Percentiles rank a stretch among this genome's conserved stretches.
Evolutionary conservation across 441 rosid species (phyloP).

Genomic region (Gossypium schwendimanii): DNA sequence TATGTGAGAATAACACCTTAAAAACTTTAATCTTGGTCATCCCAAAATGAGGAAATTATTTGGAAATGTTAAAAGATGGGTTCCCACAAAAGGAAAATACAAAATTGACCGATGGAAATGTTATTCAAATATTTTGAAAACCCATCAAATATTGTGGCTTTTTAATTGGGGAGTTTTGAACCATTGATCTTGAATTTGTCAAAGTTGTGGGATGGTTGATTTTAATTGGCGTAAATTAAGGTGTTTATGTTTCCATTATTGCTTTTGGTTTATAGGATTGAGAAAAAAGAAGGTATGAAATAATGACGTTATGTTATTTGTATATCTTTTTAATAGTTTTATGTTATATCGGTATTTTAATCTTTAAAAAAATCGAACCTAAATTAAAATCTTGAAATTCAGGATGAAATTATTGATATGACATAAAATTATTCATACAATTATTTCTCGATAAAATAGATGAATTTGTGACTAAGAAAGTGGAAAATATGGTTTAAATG

Average conservation of each 20-base stretch:
- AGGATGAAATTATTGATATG: too few species aligned
- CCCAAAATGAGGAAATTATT: not conserved
- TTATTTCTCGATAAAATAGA: too few species aligned
- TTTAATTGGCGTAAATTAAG: not conserved
- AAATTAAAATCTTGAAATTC: too few species aligned
- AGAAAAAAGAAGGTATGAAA: too few species aligned
- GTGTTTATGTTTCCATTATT: not conserved
- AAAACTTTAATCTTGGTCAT: not conserved
- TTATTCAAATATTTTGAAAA: too few species aligned
- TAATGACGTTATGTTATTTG: too few species aligned
- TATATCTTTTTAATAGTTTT: too few species aligned
- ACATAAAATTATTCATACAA: too few species aligned
- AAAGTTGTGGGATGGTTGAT: not conserved
- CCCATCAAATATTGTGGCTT: not conserved
- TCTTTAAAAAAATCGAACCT: fast-evolving
- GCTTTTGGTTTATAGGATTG: too few species aligned
- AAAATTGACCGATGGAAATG: not conserved
- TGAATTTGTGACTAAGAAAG: too few species aligned
- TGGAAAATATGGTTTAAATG: too few species aligned
- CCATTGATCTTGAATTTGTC: not conserved
- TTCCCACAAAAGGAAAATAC: not conserved
- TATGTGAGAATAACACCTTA: not conserved
- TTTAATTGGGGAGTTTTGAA: not conserved
- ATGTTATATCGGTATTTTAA: fast-evolving
- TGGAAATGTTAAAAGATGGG: not conserved